Evolutionary conservation across 139 green algal species (phyloP), one percentile per base, ranked within the genome.

Genomic region (Chlorella sp.): DNA sequence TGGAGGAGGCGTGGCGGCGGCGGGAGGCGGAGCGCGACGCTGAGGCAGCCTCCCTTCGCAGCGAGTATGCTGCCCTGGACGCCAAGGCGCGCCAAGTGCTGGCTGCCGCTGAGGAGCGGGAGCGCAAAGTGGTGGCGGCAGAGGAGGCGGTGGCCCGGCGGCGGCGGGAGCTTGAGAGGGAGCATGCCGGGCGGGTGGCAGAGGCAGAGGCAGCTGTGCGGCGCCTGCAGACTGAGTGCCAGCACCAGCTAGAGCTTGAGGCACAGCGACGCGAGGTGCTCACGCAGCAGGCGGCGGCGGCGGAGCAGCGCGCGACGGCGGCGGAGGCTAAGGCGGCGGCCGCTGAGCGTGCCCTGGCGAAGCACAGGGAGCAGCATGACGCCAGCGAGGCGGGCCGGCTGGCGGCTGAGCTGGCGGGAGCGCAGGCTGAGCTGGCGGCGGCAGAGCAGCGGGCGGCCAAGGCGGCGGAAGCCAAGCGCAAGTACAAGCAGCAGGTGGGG

Each of bases 231-330:
- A 74, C 87, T 36, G 80, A 90, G 69, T 91, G 82, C 80, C 78
- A 93, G 81, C 85, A 90, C 51, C 81, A 90, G 82, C 62, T 93
- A 28, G 85, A 90, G 72, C 65, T 92, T 38, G 85, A 89, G 80
- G 55, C 36, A 3, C 60, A 75, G 74, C 82, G 71, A 0, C 63
- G 60, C 23, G 51, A 55, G 16, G 74, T 87, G 38, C 34, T 83
- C 71, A 34, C 60, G 62, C 71, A 73, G 44, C 57, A 65, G 62
- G 25, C 41, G 16, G 55, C 71, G n/a, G 75, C 81, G 41, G 67
- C 64, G 30, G 67, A 82, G 36, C 26, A 74, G 36, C 63, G 71
- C 21, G 47, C 81, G 11, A 81, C 78, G 16, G 38, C 71, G 36
- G 80, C 87, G 9, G 83, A 86, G 60, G 82, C 44, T 26, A 34